Evolutionary conservation across 441 rosid genomes (phyloP).

Genomic region (Erodium trifolium): DNA sequence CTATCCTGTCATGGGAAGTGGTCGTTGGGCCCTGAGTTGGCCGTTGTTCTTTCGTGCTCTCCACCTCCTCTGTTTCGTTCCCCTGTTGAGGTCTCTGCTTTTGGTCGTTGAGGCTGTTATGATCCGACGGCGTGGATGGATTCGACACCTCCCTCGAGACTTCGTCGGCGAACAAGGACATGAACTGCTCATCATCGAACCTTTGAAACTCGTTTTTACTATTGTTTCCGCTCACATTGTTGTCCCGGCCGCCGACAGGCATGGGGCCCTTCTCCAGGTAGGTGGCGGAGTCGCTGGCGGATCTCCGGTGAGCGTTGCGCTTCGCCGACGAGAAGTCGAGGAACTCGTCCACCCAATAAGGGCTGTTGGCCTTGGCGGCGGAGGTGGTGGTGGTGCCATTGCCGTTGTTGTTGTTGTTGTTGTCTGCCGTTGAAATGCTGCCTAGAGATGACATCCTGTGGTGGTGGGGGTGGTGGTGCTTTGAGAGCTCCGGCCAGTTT

Average conservation of each 20-base stretch:
- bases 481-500: too few species aligned
- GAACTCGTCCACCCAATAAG: conserved; percentile 90
- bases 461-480: background rate
- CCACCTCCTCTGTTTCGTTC: conserved; percentile 40
- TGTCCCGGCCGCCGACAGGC: conserved; percentile 15
- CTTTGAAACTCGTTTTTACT: conserved; percentile 32
- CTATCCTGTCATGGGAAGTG: conserved; percentile 31
- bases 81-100: conserved; percentile 17
- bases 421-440: background rate
- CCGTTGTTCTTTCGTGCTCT: too few species aligned
- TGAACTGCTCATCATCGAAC: conserved; percentile 58
- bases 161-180: conserved; percentile 50
- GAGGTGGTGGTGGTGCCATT: background rate
- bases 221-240: background rate
- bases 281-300: conserved; percentile 57
- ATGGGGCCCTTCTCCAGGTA: background rate
- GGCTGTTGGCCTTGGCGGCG: conserved; percentile 16
- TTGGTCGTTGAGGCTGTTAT: conserved; percentile 29
- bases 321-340: conserved; percentile 70
- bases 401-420: conserved; percentile 5
- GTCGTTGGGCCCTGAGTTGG: background rate
- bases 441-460: background rate
- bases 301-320: conserved; percentile 68
- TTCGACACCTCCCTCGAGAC: conserved; percentile 17
- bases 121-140: conserved; percentile 35